A percentile compares a stretch with the other conserved stretches of the same genome.
Conservation (phyloP, 2,329 filamentous ascomycete species). For the Incumbomyces lentus region DNA sequence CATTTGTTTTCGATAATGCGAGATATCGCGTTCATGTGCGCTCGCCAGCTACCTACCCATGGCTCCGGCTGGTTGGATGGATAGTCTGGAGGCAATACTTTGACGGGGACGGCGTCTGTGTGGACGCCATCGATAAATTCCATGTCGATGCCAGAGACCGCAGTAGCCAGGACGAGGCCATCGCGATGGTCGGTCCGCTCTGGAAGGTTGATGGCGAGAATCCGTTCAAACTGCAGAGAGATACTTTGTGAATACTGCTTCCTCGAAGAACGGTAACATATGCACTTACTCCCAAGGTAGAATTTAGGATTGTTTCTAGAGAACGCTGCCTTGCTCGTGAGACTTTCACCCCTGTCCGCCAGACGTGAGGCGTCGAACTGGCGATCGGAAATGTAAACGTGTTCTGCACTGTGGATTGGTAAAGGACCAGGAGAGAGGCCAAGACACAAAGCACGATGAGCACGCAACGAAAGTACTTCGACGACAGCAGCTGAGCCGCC, state of each 20-base stretch:
- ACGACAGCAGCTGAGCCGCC: too few species aligned
- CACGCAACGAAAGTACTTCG: too few species aligned
- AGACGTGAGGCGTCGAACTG: too few species aligned
- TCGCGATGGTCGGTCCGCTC: slow-evolving; percentile 41
- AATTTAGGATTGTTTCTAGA: neutral
- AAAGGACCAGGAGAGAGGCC: too few species aligned
- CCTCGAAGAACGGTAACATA: neutral
- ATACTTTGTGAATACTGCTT: neutral
- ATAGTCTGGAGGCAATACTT: neutral
- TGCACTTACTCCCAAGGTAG: neutral
- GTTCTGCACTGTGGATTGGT: too few species aligned
- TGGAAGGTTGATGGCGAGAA: slow-evolving; percentile 38
- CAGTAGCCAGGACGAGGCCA: slow-evolving; percentile 32
- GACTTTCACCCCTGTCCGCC: neutral
- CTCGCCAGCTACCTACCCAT: slow-evolving; percentile 29
- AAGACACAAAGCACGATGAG: too few species aligned
- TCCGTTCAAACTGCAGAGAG: slow-evolving; percentile 7
- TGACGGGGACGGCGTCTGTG: neutral
- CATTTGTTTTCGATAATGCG: slow-evolving; percentile 37
- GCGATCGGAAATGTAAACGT: too few species aligned
- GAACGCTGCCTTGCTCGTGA: neutral
- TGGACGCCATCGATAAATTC: slow-evolving; percentile 37
- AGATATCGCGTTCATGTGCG: slow-evolving; percentile 30
- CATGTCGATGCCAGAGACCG: slow-evolving; percentile 33
- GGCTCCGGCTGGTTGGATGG: too few species aligned